These are phyloP conservation scores for Schwanniomyces polymorphus DNA, from an alignment of 805 yeast species.

Conservation along the genomic window DNA sequence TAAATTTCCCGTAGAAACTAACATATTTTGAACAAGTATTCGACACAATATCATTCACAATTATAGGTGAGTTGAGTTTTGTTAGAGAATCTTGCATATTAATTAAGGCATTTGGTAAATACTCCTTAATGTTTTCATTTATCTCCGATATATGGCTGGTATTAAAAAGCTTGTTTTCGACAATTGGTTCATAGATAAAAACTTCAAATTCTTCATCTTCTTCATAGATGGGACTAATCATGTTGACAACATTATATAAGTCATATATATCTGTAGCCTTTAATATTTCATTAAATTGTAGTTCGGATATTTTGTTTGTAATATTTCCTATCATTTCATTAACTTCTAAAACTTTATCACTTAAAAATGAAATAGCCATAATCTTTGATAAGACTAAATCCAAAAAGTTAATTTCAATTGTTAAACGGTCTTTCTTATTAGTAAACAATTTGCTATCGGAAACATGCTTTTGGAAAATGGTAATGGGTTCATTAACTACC, in stretches of 20 bases:
- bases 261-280: slow-evolving; percentile 55
- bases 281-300: slow-evolving; percentile 50
- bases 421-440: slow-evolving; percentile 31
- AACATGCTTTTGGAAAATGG: slow-evolving; percentile 35
- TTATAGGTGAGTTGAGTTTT: slow-evolving; percentile 59
- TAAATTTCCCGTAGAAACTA: slow-evolving; percentile 44
- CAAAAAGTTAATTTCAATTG: slow-evolving; percentile 57
- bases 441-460: slow-evolving; percentile 23
- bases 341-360: slow-evolving; percentile 33
- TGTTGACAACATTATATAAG: slow-evolving; percentile 61
- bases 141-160: slow-evolving; percentile 43
- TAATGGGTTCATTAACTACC: slow-evolving; percentile 49
- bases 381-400: slow-evolving; percentile 60
- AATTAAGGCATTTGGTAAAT: slow-evolving; percentile 60
- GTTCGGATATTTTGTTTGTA: slow-evolving; percentile 38
- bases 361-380: slow-evolving; percentile 43
- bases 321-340: slow-evolving; percentile 32
- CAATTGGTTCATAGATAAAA: slow-evolving; percentile 62
- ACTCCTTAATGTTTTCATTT: slow-evolving; percentile 46
- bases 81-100: slow-evolving; percentile 59
- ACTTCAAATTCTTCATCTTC: slow-evolving; percentile 57
- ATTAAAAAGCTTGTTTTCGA: slow-evolving; percentile 59
- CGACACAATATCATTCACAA: slow-evolving; percentile 55
- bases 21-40: slow-evolving; percentile 51
- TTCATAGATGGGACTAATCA: slow-evolving; percentile 68